Base-by-base conservation (phyloP, 1,284 basidiomycete species). In the Lentinus polychrous region DNA sequence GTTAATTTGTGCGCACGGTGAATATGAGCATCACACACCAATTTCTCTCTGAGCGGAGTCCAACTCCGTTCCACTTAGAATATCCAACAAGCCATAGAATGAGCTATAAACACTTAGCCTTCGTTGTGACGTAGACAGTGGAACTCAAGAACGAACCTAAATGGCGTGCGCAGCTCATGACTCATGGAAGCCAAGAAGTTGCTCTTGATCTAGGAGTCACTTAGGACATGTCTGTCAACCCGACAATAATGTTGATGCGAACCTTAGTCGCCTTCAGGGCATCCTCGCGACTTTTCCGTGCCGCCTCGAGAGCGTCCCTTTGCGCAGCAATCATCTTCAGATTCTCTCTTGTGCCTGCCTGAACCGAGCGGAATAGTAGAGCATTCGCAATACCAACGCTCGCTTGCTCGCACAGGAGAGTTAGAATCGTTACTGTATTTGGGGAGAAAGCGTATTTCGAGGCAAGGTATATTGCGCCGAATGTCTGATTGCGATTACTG, bases 111-210 rank as follows among this genome's bases (percentile, higher is more conserved):
- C 20, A 15, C 14, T 18, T n/a, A 22, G 24, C 43, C 14, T 15
- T 22, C 8, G 3, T 8, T 7, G n/a, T 24, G 31, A 34, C 18
- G 10, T 17, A 41, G 22, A 5, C 15, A 24, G n/a, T n/a, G n/a
- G n/a, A n/a, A n/a, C n/a, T 15, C 12, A 8, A 24, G 6, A 24
- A 41, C 54, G n/a, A 55, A 79, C 79, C 79, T 83, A 62, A 86
- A 86, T 1, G 83, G 83, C 1, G 83, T 85, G 42, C 83, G 70
- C 47, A 86, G 64, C 60, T 86, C 83, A 52, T 85, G 83, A 54
- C 79, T 83, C 83, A 86, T 86, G 7, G 81, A 84, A 7, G 83
- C 83, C 51, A 86, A 62, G 57, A 86, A 86, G 55, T 84, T 84
- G 57, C 81, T 83, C 63, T 85, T 85, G 59, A 81, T 83, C 79